Conservation (phyloP, 495 filamentous ascomycete genomes). For the Diplogelasinospora grovesii region DNA sequence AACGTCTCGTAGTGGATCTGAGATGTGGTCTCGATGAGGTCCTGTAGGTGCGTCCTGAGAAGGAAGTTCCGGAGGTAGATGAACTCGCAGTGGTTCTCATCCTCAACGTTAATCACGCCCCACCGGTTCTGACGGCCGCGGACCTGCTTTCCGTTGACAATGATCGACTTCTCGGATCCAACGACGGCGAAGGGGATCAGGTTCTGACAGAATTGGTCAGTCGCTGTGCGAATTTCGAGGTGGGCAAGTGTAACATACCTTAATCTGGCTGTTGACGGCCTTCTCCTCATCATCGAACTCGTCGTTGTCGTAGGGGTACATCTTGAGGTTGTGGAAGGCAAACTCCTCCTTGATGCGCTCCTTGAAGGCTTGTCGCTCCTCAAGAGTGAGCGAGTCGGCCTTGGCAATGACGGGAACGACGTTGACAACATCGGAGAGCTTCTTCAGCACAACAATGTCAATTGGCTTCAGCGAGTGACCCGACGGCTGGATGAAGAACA, state of each 20-base stretch:
- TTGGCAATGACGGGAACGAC: slow-evolving; percentile 99
- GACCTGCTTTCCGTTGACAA: slow-evolving; percentile 95
- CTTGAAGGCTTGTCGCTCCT: slow-evolving; percentile 95
- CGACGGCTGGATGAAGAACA: slow-evolving; percentile 99
- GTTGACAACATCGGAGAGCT: slow-evolving; percentile 97
- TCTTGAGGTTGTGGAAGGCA: slow-evolving; percentile 98
- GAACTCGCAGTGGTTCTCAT: slow-evolving; percentile 99
- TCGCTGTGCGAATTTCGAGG: too few relatives aligned
- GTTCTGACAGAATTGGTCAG: slow-evolving; percentile 47
- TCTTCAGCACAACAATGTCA: slow-evolving; percentile 98
- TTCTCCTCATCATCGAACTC: slow-evolving; percentile 97
- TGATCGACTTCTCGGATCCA: slow-evolving; percentile 94
- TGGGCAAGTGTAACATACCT: slow-evolving; percentile 50
- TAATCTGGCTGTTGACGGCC: slow-evolving; percentile 88
- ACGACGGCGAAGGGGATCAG: slow-evolving; percentile 98
- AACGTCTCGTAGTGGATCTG: slow-evolving; percentile 99
- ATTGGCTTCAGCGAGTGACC: slow-evolving; percentile 98
- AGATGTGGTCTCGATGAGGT: slow-evolving; percentile 98
- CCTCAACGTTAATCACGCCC: slow-evolving; percentile 99
- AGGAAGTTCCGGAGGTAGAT: slow-evolving; percentile 97
- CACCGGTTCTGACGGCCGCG: slow-evolving; percentile 97
- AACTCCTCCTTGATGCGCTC: slow-evolving; percentile 99
- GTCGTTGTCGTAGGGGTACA: slow-evolving; percentile 99
- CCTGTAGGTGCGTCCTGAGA: slow-evolving; percentile 90
- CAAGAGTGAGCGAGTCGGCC: slow-evolving; percentile 90